Evolutionary conservation across 2,329 filamentous ascomycete genomes (phyloP).

Genomic region (Trichophyton mentagrophytes): DNA sequence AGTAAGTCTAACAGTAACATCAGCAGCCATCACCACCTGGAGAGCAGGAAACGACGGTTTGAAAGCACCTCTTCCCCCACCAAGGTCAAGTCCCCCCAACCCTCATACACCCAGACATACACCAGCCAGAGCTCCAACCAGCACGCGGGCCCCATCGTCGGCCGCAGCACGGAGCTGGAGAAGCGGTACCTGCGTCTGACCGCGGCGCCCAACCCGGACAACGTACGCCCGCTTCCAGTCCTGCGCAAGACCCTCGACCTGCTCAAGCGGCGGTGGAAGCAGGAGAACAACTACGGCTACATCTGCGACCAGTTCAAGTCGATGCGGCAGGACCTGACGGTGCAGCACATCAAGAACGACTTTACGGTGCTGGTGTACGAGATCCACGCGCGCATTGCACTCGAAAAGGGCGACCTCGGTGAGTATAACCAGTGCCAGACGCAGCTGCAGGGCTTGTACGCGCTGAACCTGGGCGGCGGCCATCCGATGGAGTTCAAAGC

Average conservation of each 20-base stretch:
- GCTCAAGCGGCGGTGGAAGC: conserved; percentile 87
- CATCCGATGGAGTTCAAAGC: conserved; percentile 94
- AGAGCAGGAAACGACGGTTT: conserved; percentile 82
- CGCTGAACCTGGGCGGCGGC: conserved; percentile 71
- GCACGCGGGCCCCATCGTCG: conserved; percentile 59
- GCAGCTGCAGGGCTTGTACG: conserved; percentile 84
- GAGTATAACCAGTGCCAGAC: conserved; percentile 99
- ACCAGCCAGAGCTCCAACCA: conserved; percentile 11
- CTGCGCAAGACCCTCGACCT: conserved; percentile 75
- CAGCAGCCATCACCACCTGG: conserved; percentile 48
- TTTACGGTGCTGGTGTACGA: conserved; percentile 97
- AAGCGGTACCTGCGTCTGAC: conserved; percentile 94
- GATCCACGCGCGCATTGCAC: conserved; percentile 89
- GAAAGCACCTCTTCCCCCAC: conserved; percentile 41
- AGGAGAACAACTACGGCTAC: conserved; percentile 88
- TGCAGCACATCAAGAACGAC: conserved; percentile 91
- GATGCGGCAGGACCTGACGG: conserved; percentile 90
- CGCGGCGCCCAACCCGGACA: conserved; percentile 72
- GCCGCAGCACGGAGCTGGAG: conserved; percentile 70
- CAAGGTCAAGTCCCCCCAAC: conserved; percentile 17
- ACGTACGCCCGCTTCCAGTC: conserved; percentile 70
- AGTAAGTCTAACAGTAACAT: conserved; percentile 57
- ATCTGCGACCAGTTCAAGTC: conserved; percentile 99
- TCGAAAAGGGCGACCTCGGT: conserved; percentile 98
- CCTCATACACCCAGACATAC: conserved; percentile 5